phyloP scores from a whole-genome alignment of 1,284 basidiomycete genomes.

The Tetrapyrgos nigripes region DNA sequence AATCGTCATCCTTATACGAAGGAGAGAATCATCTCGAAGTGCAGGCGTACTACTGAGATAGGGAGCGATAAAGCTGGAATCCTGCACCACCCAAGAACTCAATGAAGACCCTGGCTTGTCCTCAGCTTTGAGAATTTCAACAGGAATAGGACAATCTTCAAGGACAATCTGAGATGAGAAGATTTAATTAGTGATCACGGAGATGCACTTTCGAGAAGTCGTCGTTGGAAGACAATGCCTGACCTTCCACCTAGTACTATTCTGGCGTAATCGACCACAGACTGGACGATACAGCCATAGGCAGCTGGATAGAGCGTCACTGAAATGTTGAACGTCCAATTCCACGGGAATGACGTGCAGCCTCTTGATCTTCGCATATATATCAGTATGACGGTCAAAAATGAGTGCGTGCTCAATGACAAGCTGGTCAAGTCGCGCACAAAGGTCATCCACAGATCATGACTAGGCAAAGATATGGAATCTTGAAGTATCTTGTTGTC shows the following conservation, averaged over 20 bases:
- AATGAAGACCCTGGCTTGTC: background rate
- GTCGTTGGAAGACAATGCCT: slow-evolving; percentile 2
- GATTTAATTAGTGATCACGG: background rate
- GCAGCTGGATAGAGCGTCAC: slow-evolving; percentile 24
- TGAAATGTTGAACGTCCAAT: slow-evolving; percentile 29
- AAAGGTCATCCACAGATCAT: slow-evolving; percentile 19
- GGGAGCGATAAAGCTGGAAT: slow-evolving; percentile 25
- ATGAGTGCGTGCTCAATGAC: background rate
- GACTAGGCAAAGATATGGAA: background rate
- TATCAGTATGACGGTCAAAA: background rate
- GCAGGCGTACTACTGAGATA: slow-evolving; percentile 18
- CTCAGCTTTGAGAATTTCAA: background rate
- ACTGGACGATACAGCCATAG: slow-evolving; percentile 32
- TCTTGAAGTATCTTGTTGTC: background rate
- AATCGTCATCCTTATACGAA: slow-evolving; percentile 35
- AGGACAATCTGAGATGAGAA: slow-evolving; percentile 24
- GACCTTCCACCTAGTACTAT: slow-evolving; percentile 31
- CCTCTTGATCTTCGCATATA: slow-evolving; percentile 31
- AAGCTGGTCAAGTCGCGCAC: background rate
- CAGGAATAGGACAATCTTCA: slow-evolving; percentile 24
- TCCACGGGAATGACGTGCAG: slow-evolving; percentile 32
- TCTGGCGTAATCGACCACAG: slow-evolving; percentile 27
- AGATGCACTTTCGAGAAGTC: no score
- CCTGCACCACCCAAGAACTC: slow-evolving; percentile 18
- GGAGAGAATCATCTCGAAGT: slow-evolving; percentile 26